Base-by-base conservation (phyloP, 2,329 filamentous ascomycete genomes). In the Penicillium sp. region DNA sequence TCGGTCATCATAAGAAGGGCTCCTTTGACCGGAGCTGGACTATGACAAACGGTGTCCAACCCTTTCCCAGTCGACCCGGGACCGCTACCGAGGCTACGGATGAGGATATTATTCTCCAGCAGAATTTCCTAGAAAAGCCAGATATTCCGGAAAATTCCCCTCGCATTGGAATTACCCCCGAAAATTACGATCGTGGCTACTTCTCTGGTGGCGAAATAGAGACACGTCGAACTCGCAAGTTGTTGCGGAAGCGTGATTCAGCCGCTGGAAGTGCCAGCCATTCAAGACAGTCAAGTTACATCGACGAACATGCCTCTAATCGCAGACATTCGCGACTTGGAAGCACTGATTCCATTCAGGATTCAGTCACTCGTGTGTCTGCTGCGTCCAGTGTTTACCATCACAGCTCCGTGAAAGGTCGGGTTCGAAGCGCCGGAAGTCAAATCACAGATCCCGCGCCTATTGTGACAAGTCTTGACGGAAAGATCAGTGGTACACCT, bases 161-260 rank as follows among this genome's bases (percentile, higher is more conserved):
- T 3, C 40, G 43, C 67, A 30, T 64, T 12, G 64, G 72, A 52
- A 63, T 67, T 58, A 59, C 68, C 60, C 67, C 74, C 47, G 72
- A 74, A 56, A 89, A 95, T 59, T 72, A 90, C 16, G 94, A 97
- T 66, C 84, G 91, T 35, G 93, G 92, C 23, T 97, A 97, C 71
- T 96, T 97, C 68, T 97, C 93, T 7, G 91, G 92, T 3, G 89
- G 88, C 16, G 93, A 97, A 66, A 79, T 86, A 11, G 91, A 97
- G 61, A 83, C 83, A 45, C 84, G 88, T 57, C 85, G 83, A 64
- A 74, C 70, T 51, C 83, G 89, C 47, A 95, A 91, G 68, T 79
- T 94, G 47, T 77, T 97, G 62, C 90, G 90, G 71, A 95, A 94
- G 75, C 86, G 89, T 35, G 70, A 71, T 43, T 74, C 73, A 60